These are phyloP conservation scores for Suillus cothurnatus DNA, from an alignment of 768 basidiomycete species.

Conservation along the genomic window DNA sequence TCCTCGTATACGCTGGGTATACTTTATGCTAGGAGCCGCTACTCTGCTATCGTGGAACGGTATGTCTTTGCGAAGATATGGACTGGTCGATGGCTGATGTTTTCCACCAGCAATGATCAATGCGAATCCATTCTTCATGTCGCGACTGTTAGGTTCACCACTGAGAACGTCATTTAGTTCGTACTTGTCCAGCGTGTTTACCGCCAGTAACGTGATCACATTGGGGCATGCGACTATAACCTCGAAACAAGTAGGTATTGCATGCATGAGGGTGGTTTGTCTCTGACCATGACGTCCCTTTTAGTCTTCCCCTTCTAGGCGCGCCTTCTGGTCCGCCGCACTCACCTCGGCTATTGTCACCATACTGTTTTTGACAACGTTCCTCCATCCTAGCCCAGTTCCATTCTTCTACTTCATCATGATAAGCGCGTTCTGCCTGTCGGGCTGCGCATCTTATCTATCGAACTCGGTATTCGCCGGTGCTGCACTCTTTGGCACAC, in stretches of 20 bases:
- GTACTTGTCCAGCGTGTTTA: constrained; percentile 65
- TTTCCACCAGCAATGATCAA: constrained; percentile 74
- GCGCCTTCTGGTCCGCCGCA: constrained; percentile 54
- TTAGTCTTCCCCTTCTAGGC: constrained; percentile 63
- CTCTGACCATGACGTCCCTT: constrained; percentile 2
- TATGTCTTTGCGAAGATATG: constrained; percentile 34
- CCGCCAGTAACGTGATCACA: constrained; percentile 64
- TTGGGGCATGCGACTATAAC: constrained; percentile 75
- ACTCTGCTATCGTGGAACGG: constrained; percentile 91
- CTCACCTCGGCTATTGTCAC: constrained; percentile 54
- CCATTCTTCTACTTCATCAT: constrained; percentile 70
- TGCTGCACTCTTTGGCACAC: constrained; percentile 78
- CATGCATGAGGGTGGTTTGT: neutral
- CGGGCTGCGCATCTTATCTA: constrained; percentile 69
- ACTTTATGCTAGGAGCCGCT: constrained; percentile 77
- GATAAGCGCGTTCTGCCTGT: constrained; percentile 58
- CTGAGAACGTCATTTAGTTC: constrained; percentile 63
- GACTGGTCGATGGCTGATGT: constrained; percentile 7
- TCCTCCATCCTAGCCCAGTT: constrained; percentile 51
- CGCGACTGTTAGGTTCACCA: constrained; percentile 63
- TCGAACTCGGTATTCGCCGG: constrained; percentile 78
- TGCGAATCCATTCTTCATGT: constrained; percentile 78
- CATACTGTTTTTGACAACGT: constrained; percentile 68
- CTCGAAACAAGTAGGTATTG: constrained; percentile 59
- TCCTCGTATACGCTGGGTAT: constrained; percentile 57